Evolutionary conservation across 257 asterid species (phyloP), one percentile per base, ranked within the genome.

Genomic region (Solanum neorickii): DNA sequence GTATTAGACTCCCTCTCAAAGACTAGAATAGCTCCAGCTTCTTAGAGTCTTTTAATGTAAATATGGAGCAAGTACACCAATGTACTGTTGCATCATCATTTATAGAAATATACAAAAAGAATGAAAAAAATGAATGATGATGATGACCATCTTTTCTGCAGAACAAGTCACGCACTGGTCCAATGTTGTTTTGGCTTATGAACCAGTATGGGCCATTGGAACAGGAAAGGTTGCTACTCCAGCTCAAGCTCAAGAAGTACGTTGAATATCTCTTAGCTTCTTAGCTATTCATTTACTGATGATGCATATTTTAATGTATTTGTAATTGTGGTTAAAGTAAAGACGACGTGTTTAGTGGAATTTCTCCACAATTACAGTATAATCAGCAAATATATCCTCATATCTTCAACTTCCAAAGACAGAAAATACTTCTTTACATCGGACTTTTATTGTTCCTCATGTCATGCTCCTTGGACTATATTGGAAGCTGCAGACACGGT

Each of bases 141-240:
- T 73, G 27, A 37, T 35, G 83, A 33, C 74, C 41, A 83, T 82
- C 56, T 20, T 35, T 52, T 31, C 86, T 88, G 88, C 91, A 90
- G 93, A 92, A 70, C 82, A 87, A 87, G 74, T 87, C n/a, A 15
- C 80, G 18, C 76, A 90, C 74, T 92, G 93, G 92, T 65, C 91
- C 85, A 86, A 89, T 56, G n/a, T 92, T 68, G 91, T 90, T 83
- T 89, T 92, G 82, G 93, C 92, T 77, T 92, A 92, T 60, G 93
- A 92, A 87, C 93, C 93, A 56, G 93, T 91, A 74, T 91, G 93
- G 93, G 93, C 93, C 65, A 90, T 91, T 87, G 93, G 92, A 72
- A 89, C 92, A 12, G 91, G 93, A 75, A 90, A 89, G 88, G 92
- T 91, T 86, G 93, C 93, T 74, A 90, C 93, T 90, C 93, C 93